A percentile compares a stretch with the other conserved stretches of the same genome.
Evolutionary conservation across 345 rosid genomes (phyloP).

Genomic region (Syzygium jambos): DNA sequence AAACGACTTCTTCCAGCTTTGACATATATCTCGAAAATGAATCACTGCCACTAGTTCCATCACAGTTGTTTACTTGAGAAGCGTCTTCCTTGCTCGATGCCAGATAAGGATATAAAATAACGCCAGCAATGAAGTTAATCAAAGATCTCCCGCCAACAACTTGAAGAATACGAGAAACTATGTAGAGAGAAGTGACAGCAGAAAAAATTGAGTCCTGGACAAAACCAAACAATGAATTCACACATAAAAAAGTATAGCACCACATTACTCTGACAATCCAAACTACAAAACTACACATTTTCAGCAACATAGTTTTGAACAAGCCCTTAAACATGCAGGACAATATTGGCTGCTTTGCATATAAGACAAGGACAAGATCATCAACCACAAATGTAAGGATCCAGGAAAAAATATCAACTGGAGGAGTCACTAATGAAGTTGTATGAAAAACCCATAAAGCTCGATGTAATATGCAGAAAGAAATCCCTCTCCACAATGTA

Average conservation of each 20-base stretch:
- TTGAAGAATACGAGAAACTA: conserved; percentile 49
- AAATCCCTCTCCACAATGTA: background rate
- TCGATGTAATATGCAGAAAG: background rate
- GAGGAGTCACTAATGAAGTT: background rate
- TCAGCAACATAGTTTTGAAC: background rate
- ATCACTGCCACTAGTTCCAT: background rate
- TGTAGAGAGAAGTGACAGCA: conserved; percentile 40
- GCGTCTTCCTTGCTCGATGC: conserved; percentile 11
- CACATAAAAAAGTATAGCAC: background rate
- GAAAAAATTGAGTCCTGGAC: conserved; percentile 40
- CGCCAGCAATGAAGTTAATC: conserved; percentile 25
- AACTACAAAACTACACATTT: background rate
- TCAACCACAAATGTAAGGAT: background rate
- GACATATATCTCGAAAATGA: conserved; percentile 14
- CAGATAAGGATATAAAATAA: conserved; percentile 32
- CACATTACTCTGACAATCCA: background rate
- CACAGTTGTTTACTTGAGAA: conserved; percentile 6
- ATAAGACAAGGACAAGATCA: background rate
- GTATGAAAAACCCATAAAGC: background rate
- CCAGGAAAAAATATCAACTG: background rate
- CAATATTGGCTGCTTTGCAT: background rate
- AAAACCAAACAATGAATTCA: background rate
- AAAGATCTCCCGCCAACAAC: conserved; percentile 47
- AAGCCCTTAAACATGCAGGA: background rate
- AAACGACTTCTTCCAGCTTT: conserved; percentile 13